Conservation (phyloP, 2,329 filamentous ascomycete species). For the Aspergillus sp. region DNA sequence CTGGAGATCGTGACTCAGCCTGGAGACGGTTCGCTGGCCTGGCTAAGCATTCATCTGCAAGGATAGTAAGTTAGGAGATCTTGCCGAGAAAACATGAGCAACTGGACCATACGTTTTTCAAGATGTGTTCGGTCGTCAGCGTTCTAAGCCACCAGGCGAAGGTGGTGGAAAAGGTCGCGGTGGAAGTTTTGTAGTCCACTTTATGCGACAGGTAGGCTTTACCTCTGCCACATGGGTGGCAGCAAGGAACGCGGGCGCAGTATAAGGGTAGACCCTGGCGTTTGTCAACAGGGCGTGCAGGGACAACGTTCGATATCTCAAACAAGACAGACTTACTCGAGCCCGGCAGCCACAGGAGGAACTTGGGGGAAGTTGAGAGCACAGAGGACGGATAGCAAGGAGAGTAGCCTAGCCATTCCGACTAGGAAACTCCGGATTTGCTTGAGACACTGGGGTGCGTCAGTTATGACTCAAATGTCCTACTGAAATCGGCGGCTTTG, state of each 20-base stretch:
- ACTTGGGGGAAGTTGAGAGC: background rate
- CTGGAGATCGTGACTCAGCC: background rate
- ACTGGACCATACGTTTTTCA: background rate
- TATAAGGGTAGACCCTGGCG: background rate
- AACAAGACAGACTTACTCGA: background rate
- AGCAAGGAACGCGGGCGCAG: background rate
- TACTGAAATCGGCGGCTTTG: background rate
- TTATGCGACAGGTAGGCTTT: background rate
- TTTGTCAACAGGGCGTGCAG: background rate
- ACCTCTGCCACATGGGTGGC: background rate
- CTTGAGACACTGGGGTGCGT: background rate
- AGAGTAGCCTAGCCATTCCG: background rate
- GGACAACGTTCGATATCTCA: background rate
- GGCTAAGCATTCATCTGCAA: background rate
- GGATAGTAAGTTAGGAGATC: background rate
- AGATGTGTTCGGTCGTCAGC: background rate
- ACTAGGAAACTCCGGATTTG: background rate
- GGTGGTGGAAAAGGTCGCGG: background rate
- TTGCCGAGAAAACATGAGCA: background rate
- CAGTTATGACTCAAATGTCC: background rate
- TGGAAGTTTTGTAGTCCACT: background rate
- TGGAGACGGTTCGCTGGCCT: background rate
- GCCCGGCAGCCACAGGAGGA: background rate
- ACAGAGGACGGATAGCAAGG: background rate
- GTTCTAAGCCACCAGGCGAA: background rate